Conservation (phyloP, 2,329 filamentous ascomycete species). For the Sphaceloma murrayae region DNA sequence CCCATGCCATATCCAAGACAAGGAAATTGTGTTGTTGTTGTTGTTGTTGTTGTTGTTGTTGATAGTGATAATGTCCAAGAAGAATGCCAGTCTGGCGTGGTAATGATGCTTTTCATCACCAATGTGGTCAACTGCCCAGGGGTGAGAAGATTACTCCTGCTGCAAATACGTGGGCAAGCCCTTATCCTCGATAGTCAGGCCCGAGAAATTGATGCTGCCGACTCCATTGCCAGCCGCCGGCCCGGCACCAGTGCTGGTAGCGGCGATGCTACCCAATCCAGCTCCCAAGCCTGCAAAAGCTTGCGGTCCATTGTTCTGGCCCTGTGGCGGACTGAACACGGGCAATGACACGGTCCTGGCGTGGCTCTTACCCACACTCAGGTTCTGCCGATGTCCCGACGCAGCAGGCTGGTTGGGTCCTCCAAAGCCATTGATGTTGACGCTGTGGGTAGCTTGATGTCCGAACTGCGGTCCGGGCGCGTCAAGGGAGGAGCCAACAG, state of each 20-base stretch:
- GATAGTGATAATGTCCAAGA: too few species aligned
- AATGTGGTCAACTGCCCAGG: too few species aligned
- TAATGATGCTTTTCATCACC: too few species aligned
- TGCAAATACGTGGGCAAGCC: conserved; percentile 9
- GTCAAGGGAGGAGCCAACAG: conserved; percentile 25
- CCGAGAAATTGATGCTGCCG: conserved; percentile 1
- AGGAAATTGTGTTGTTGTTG: too few species aligned
- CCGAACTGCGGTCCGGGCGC: conserved; percentile 37
- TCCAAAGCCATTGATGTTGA: conserved; percentile 40
- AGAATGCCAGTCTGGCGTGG: too few species aligned
- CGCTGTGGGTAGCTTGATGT: conserved; percentile 44
- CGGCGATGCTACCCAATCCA: conserved; percentile 46
- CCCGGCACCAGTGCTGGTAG: conserved; percentile 9
- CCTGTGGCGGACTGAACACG: conserved; percentile 47
- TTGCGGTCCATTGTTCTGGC: conserved; percentile 34
- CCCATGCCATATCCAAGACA: too few species aligned
- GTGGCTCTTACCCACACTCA: conserved; percentile 32
- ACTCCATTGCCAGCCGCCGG: too few species aligned
- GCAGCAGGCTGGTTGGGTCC: conserved; percentile 24
- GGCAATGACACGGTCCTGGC: conserved; percentile 86
- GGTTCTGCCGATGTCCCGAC: conserved; percentile 19
- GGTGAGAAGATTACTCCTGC: conserved; percentile 11
- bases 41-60: too few species aligned
- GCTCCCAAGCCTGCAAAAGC: conserved; percentile 50
- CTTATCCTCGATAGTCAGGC: not conserved